Evolutionary conservation across 192 early-diverging fungal species (phyloP).

Genomic region (Backusella mclennaniae): DNA sequence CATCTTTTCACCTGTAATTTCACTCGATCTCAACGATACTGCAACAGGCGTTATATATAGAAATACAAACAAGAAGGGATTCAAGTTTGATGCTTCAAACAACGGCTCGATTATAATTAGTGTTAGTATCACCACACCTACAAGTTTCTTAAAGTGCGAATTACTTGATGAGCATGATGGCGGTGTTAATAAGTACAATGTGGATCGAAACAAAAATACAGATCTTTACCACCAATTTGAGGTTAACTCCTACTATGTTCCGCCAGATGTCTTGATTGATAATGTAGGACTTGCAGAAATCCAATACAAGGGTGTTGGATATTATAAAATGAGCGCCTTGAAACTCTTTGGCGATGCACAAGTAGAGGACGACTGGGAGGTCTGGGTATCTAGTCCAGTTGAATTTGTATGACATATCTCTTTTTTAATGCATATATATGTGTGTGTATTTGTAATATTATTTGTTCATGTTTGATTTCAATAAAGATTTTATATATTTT

Average conservation of each 20-base stretch:
- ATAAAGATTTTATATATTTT: too few species aligned
- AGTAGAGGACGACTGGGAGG: conserved; percentile 17
- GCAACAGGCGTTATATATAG: neutral
- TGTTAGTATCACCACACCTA: conserved; percentile 18
- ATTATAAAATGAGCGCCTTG: conserved; percentile 24
- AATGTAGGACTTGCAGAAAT: neutral
- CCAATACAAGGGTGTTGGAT: neutral
- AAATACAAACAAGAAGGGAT: neutral
- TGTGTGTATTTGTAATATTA: neutral
- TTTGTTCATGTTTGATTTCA: neutral
- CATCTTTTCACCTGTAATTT: conserved; percentile 24
- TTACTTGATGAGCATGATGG: conserved; percentile 14
- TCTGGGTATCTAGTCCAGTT: conserved; percentile 15
- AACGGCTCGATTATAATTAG: neutral
- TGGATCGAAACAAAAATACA: conserved; percentile 6
- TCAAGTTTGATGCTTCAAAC: neutral
- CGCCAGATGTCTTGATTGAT: neutral
- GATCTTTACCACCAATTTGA: neutral
- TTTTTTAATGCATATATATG: neutral
- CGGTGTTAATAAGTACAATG: neutral
- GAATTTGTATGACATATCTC: neutral
- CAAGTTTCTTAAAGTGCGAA: conserved; percentile 15
- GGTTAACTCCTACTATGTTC: neutral
- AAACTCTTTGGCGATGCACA: conserved; percentile 31
- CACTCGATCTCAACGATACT: neutral